Evolutionary conservation across 257 asterid species (phyloP), one percentile per base, ranked within the genome.

Genomic region (Dorcoceras hygrometricum): DNA sequence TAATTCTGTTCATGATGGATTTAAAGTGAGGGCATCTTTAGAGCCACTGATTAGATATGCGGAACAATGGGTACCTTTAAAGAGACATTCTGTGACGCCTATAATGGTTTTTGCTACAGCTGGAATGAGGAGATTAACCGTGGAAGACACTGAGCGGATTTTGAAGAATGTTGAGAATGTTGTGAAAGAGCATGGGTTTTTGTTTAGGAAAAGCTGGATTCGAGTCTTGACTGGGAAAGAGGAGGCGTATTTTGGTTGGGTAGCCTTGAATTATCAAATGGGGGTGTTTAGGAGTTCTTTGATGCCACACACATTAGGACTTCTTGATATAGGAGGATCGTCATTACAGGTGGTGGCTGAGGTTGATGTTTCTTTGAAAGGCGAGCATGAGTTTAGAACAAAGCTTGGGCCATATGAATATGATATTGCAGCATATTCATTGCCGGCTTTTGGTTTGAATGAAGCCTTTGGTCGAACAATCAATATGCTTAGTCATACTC

Each of bases 251-350:
- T 88, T 84, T 57, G 96, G 95, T 56, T 90, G 97, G 96, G 83
- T 78, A 73, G 91, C 92, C 0, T 67, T 90, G 78, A 90, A 90
- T 60, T 90, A 78, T 65, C 83, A 80, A 73, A 81, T 84, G 90
- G 85, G 95, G 25, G 50, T 79, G 31, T 80, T 88, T 26, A 66
- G 76, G 34, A 80, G 77, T 62, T 53, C 81, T 8, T 77, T 79
- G 10, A 80, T 74, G 72, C 10, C 65, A 4, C 63, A 84, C 59
- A 81, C 92, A 3, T 76, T 88, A 70, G 95, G 96, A 57, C 94
- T 90, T 72, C 92, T 90, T 36, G 97, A 90, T 81, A 78, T 90
- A 68, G 97, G 97, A 55, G 96, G 97, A 59, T 90, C 97, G 0
- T 88, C 97, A 1, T 81, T 90, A 81, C 97, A 90, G 74, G 85